Base-by-base conservation (phyloP, 1,284 basidiomycete species). In the Uromyces viciae-fabae region DNA sequence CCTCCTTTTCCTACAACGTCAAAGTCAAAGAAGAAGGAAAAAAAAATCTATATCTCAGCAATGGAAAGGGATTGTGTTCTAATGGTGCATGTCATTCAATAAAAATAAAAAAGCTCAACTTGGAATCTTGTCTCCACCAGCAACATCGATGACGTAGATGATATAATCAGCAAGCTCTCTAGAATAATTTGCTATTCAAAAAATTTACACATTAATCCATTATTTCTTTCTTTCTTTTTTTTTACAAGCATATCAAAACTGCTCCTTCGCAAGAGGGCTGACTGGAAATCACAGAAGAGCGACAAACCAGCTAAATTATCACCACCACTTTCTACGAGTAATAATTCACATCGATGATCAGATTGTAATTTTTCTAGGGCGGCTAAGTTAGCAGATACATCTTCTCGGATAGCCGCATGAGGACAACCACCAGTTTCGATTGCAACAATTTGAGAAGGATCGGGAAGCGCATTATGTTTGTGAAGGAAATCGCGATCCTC, bases 401-500 rank as follows among this genome's bases (percentile, higher is more conserved):
- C 96, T 87, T 99, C 96, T 81, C 96, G 85, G 81, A 84, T 85
- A 0, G 84, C 86, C 14, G 86, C 86, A 82, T 86, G 86, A n/a
- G 84, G 84, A 28, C 31, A 68, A 15, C 75, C 85, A 84, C 88
- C 89, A 0, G 97, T 99, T 88, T 99, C 96, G 83, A 99, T 97
- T 0, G 97, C 95, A 31, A 94, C 90, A 84, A 99, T 98, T 56
- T 96, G 92, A 49, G 90, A 90, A 2, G 83, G 77, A 60, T 91
- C 87, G 0, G 93, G 91, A 3, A 99, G 90, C 0, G 96, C 96
- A 77, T 92, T 90, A 87, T 98, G 94, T 83, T 91, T 91, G 85
- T 98, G 96, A 49, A 99, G 88, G 86, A 99, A 99, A 86, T 99
- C 95, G 86, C 97, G 95, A 85, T 99, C 96, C 86, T 99, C 96